Conservation (phyloP, 345 rosid species). For the Pelargonium nanum region DNA sequence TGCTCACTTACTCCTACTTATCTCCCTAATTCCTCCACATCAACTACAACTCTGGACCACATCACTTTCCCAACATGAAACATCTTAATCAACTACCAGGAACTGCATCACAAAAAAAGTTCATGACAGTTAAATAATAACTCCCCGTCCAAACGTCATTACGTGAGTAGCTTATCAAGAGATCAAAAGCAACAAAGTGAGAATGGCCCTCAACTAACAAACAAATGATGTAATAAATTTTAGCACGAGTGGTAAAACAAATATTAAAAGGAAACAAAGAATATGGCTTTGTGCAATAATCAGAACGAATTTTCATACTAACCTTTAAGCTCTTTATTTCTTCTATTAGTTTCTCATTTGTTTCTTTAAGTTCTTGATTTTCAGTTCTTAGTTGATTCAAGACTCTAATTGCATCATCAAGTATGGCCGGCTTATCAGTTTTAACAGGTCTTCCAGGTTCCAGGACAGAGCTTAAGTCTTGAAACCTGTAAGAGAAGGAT, state of each 20-base stretch:
- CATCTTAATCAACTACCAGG: too few relatives aligned
- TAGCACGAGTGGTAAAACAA: background rate
- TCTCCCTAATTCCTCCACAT: too few relatives aligned
- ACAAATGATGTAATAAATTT: too few relatives aligned
- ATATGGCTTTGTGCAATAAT: background rate
- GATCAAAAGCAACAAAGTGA: too few relatives aligned
- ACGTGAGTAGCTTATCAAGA: too few relatives aligned
- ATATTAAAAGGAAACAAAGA: background rate
- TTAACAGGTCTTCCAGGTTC: conserved; percentile 75
- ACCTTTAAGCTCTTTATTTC: conserved; percentile 84
- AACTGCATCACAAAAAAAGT: too few relatives aligned
- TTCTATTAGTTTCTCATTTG: conserved; percentile 64
- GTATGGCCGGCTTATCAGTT: conserved; percentile 77
- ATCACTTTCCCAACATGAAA: too few relatives aligned
- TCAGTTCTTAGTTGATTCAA: conserved; percentile 70
- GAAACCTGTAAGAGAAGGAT: conserved; percentile 41
- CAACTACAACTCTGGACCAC: too few relatives aligned
- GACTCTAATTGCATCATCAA: conserved; percentile 72
- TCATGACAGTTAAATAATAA: too few relatives aligned
- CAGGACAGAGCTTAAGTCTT: conserved; percentile 64
- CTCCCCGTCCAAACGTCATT: too few relatives aligned
- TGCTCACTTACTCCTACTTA: too few relatives aligned
- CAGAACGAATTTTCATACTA: conserved; percentile 1
- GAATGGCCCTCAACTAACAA: too few relatives aligned
- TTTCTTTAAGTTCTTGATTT: conserved; percentile 65